phyloP scores from a whole-genome alignment of 805 yeast genomes.

The Candida mattraensis region DNA sequence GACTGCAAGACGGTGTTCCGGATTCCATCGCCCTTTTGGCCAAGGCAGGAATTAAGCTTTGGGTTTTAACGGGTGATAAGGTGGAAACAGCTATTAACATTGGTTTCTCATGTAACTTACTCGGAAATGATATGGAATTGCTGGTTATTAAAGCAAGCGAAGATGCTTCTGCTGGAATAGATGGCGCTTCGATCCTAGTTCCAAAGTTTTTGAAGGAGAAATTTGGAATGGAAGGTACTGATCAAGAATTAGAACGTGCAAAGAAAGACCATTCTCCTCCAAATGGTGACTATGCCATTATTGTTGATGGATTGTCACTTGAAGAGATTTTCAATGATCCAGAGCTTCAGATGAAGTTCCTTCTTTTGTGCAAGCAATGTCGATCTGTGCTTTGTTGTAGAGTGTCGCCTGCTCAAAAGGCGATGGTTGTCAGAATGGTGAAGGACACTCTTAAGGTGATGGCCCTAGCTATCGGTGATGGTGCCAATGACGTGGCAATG shows the following conservation, averaged over 20 bases:
- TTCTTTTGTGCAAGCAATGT: conserved; percentile 73
- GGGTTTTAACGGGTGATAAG: conserved; percentile 84
- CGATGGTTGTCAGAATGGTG: conserved; percentile 67
- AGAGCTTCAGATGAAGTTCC: conserved; percentile 49
- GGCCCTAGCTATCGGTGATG: conserved; percentile 83
- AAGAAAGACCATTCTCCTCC: conserved; percentile 67
- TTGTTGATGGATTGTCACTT: conserved; percentile 72
- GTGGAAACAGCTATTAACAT: conserved; percentile 83
- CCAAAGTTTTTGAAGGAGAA: conserved; percentile 47
- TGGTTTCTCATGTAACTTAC: conserved; percentile 74
- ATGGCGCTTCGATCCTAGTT: conserved; percentile 32
- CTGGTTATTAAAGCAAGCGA: conserved; percentile 50
- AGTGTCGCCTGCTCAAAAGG: conserved; percentile 83
- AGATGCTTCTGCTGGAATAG: conserved; percentile 27
- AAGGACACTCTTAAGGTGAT: conserved; percentile 64
- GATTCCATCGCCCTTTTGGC: conserved; percentile 65
- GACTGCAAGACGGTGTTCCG: conserved; percentile 77
- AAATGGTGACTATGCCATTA: conserved; percentile 52
- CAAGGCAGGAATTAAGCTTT: conserved; percentile 73
- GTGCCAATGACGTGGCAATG: conserved; percentile 88
- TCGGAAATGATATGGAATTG: conserved; percentile 67
- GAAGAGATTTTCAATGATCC: conserved; percentile 42
- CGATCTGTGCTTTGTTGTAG: conserved; percentile 80
- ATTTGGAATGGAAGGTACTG: conserved; percentile 45
- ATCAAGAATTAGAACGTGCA: conserved; percentile 49